Evolutionary conservation across 192 early-diverging fungal species (phyloP).

Genomic region (Lunasporangiospora selenospora): DNA sequence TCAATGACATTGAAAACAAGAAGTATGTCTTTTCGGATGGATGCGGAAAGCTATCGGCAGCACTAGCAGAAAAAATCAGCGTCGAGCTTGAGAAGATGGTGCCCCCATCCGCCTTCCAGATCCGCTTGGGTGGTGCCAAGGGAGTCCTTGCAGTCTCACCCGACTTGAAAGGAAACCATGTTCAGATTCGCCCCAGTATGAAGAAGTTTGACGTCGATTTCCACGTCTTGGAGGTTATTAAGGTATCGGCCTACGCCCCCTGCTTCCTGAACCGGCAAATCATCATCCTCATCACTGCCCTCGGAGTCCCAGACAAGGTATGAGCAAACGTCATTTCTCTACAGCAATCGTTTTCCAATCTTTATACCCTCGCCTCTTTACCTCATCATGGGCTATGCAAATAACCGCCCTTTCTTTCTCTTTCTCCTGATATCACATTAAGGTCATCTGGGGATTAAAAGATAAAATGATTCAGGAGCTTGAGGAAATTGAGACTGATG

Average conservation of each 20-base stretch:
- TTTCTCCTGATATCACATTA: background rate
- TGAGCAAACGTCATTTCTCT: background rate
- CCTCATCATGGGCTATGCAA: too few relatives aligned
- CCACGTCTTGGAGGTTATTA: slow-evolving; percentile 63
- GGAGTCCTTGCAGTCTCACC: slow-evolving; percentile 59
- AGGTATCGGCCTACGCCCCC: slow-evolving; percentile 54
- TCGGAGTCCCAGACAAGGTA: slow-evolving; percentile 62
- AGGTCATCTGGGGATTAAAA: slow-evolving; percentile 61
- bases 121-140: slow-evolving; percentile 73
- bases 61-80: slow-evolving; percentile 53
- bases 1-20: slow-evolving; percentile 66
- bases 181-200: slow-evolving; percentile 63
- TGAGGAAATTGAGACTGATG: slow-evolving; percentile 43
- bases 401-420: background rate
- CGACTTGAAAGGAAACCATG: slow-evolving; percentile 20
- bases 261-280: slow-evolving; percentile 71
- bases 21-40: slow-evolving; percentile 78
- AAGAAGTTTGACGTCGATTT: slow-evolving; percentile 63
- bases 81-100: slow-evolving; percentile 41
- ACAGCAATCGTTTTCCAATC: background rate
- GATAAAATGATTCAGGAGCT: slow-evolving; percentile 45
- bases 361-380: background rate
- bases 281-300: slow-evolving; percentile 61
- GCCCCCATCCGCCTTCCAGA: slow-evolving; percentile 71
- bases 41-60: slow-evolving; percentile 65